These are phyloP conservation scores for Cryptococcus depauperatus DNA, from an alignment of 1,284 basidiomycete genomes.

Conservation along the genomic window DNA sequence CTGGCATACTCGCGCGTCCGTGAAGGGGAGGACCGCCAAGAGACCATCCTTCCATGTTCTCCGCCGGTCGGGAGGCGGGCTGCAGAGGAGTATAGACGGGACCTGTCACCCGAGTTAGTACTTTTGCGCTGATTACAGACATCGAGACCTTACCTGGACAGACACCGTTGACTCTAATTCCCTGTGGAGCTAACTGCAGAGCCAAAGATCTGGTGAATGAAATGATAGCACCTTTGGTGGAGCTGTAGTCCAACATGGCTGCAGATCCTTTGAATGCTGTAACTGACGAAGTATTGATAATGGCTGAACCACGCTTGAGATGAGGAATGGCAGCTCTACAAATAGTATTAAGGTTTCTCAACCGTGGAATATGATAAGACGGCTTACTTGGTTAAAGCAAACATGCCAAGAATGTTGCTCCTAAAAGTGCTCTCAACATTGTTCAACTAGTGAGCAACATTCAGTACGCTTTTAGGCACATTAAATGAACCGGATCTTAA, in stretches of 20 bases:
- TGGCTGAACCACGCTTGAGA: constrained; percentile 54
- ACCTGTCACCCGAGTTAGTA: no score
- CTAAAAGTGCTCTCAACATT: constrained; percentile 53
- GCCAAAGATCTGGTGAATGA: constrained; percentile 55
- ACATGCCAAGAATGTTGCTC: constrained; percentile 56
- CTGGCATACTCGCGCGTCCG: constrained; percentile 53
- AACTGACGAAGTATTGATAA: constrained; percentile 59
- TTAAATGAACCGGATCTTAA: background rate
- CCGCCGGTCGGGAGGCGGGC: constrained; percentile 50
- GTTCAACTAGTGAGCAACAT: constrained; percentile 22
- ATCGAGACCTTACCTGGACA: no score
- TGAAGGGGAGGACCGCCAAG: constrained; percentile 49
- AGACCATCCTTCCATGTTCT: constrained; percentile 52
- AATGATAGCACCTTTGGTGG: constrained; percentile 55
- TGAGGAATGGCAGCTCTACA: constrained; percentile 52
- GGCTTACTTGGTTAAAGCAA: constrained; percentile 50
- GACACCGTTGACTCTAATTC: constrained; percentile 43
- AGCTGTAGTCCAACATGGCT: constrained; percentile 52
- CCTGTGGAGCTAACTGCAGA: constrained; percentile 53
- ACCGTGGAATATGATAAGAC: background rate
- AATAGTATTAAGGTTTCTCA: no score
- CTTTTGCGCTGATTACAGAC: no score
- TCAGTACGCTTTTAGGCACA: background rate
- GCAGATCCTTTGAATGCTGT: constrained; percentile 53
- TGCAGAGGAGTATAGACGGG: constrained; percentile 47